Evolutionary conservation across 306 rosid species (phyloP).

Genomic region (Rubus idaeus): DNA sequence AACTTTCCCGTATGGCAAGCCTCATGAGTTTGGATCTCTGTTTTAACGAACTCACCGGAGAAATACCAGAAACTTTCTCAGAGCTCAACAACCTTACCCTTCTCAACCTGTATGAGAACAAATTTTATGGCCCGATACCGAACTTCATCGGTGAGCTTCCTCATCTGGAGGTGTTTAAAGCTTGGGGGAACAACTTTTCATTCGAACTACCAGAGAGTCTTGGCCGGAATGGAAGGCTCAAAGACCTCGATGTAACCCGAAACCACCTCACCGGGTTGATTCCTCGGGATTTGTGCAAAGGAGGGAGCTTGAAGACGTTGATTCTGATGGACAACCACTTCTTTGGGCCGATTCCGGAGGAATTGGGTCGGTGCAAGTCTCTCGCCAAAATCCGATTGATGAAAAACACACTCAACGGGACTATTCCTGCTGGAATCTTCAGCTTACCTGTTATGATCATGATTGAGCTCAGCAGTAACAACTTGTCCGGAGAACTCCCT

Average conservation of each 20-base stretch:
- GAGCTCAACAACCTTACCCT: conserved; percentile 48
- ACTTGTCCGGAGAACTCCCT: conserved; percentile 59
- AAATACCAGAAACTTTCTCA: conserved; percentile 53
- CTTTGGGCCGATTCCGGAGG: conserved; percentile 59
- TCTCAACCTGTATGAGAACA: conserved; percentile 54
- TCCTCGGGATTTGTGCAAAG: conserved; percentile 60
- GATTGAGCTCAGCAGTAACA: conserved; percentile 48
- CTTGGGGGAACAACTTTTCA: conserved; percentile 77
- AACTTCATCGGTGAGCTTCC: conserved; percentile 65
- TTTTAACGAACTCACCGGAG: conserved; percentile 56
- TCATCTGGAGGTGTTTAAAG: conserved; percentile 51
- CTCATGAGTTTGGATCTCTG: conserved; percentile 61
- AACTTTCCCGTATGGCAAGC: conserved; percentile 50
- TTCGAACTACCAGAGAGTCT: conserved; percentile 56
- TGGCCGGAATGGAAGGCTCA: conserved; percentile 55
- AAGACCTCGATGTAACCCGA: conserved; percentile 42
- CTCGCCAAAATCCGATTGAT: conserved; percentile 40
- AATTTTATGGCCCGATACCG: conserved; percentile 52
- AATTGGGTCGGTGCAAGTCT: conserved; percentile 56
- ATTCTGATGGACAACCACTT: conserved; percentile 57
- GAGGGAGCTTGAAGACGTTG: conserved; percentile 40
- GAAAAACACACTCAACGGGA: conserved; percentile 52
- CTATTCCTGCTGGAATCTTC: conserved; percentile 62
- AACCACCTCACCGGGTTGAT: conserved; percentile 67
- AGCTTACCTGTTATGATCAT: conserved; percentile 36